These are phyloP conservation scores for Bolboschoenus planiculmis DNA, from an alignment of 176 grass and related monocot genomes.

Conservation along the genomic window DNA sequence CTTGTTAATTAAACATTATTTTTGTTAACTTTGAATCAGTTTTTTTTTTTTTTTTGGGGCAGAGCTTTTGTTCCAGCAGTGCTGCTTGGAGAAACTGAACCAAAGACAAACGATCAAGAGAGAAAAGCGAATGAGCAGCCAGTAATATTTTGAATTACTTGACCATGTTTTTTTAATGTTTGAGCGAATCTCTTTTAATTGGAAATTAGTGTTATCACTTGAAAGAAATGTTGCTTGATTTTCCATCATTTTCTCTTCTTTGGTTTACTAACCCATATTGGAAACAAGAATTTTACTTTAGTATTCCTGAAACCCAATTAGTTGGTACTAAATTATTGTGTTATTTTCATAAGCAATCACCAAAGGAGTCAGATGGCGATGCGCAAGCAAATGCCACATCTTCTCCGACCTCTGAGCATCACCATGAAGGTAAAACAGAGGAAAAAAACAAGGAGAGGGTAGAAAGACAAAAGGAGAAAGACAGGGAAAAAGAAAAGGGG, in stretches of 20 bases:
- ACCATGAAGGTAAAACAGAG: constrained; percentile 52
- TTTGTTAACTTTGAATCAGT: not conserved
- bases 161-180: constrained; percentile 24
- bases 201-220: not conserved
- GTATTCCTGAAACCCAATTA: not conserved
- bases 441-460: constrained; percentile 50
- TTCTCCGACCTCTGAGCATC: constrained; percentile 47
- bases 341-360: constrained; percentile 45
- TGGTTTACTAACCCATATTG: not conserved
- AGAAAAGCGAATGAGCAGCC: constrained; percentile 63
- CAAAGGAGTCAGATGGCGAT: constrained; percentile 55
- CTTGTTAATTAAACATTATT: not conserved
- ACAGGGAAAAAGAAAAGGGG: constrained; percentile 65
- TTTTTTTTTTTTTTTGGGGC: constrained; percentile 24
- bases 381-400: constrained; percentile 41
- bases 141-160: constrained; percentile 55
- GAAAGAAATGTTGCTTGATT: not conserved
- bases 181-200: not conserved
- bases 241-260: not conserved
- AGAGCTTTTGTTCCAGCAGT: constrained; percentile 98
- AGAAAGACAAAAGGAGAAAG: constrained; percentile 76
- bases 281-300: not conserved
- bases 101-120: constrained; percentile 71
- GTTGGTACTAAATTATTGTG: constrained; percentile 22
- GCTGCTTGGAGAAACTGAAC: constrained; percentile 83